phyloP scores from a whole-genome alignment of 306 rosid species.

The Lotus japonicus region DNA sequence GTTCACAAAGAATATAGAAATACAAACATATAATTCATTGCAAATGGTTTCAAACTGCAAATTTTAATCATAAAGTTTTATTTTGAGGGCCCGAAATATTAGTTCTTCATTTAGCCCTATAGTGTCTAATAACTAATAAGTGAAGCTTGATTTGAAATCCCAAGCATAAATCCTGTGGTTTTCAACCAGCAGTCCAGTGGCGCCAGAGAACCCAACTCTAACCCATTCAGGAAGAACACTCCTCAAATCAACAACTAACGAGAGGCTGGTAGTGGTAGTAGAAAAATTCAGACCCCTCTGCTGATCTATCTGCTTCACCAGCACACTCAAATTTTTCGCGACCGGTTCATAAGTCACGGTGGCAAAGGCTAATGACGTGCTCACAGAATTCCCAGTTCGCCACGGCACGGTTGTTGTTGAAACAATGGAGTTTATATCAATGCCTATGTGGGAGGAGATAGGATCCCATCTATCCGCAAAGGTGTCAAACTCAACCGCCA shows the following conservation, averaged over 20 bases:
- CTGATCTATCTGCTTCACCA: background rate
- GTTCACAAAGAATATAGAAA: too few relatives aligned
- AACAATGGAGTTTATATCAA: slow-evolving; percentile 29
- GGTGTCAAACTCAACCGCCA: slow-evolving; percentile 39
- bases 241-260: slow-evolving; percentile 29
- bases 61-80: too few relatives aligned
- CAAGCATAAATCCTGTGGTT: slow-evolving; percentile 19
- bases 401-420: slow-evolving; percentile 3
- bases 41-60: too few relatives aligned
- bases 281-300: too few relatives aligned
- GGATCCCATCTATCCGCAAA: slow-evolving; percentile 28
- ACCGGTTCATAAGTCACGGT: slow-evolving; percentile 27
- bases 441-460: slow-evolving; percentile 23
- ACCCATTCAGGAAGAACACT: slow-evolving; percentile 40
- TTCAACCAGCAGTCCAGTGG: slow-evolving; percentile 23
- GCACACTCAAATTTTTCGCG: background rate
- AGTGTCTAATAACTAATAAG: too few relatives aligned
- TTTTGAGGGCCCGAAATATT: too few relatives aligned
- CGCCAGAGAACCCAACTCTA: slow-evolving; percentile 41
- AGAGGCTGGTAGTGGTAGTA: background rate
- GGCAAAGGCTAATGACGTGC: background rate
- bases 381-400: background rate
- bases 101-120: too few relatives aligned
- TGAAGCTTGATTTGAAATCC: slow-evolving; percentile 25
- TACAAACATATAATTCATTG: too few relatives aligned